A percentile compares a stretch with the other conserved stretches of the same genome.
These are phyloP conservation scores for Neonectria neomacrospora DNA, from an alignment of 2,329 filamentous ascomycete genomes.

Conservation along the genomic window DNA sequence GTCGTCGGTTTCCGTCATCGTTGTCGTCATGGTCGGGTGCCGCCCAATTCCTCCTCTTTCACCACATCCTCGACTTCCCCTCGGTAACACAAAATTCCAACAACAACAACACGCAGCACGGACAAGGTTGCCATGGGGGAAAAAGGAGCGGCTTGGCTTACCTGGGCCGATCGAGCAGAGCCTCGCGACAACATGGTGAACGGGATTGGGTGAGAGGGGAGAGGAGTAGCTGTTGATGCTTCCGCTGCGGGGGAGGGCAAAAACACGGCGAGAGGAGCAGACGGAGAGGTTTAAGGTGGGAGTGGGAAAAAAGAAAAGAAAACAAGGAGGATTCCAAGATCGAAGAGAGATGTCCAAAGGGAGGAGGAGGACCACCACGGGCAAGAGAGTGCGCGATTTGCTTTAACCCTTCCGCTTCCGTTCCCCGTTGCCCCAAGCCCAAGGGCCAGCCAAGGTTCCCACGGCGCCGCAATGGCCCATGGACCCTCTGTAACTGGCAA, in stretches of 20 bases:
- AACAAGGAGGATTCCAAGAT: conserved; percentile 27
- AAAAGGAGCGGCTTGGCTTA: conserved; percentile 50
- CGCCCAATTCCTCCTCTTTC: conserved; percentile 2
- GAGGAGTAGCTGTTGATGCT: conserved; percentile 28
- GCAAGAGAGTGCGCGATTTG: conserved; percentile 38
- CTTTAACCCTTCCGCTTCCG: conserved; percentile 33
- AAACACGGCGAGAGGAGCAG: conserved; percentile 13
- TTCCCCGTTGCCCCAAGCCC: conserved; percentile 20
- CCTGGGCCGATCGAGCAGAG: conserved; percentile 67
- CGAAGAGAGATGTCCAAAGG: background rate
- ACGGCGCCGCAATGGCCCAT: conserved; percentile 23
- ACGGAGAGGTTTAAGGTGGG: conserved; percentile 2
- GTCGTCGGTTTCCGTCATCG: background rate
- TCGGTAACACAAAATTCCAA: background rate
- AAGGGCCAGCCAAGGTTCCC: conserved; percentile 21
- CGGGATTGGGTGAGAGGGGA: conserved; percentile 33
- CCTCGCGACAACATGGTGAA: conserved; percentile 68
- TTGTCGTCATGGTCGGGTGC: conserved; percentile 34
- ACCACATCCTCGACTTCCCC: conserved; percentile 1
- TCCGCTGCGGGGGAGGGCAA: conserved; percentile 12
- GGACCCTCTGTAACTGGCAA: conserved; percentile 12
- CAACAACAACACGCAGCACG: background rate
- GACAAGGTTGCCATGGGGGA: conserved; percentile 10
- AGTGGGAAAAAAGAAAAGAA: conserved; percentile 27
- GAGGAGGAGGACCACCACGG: conserved; percentile 6